Conservation (phyloP, 108 stramenopile species). For the Ochromonas danica region DNA sequence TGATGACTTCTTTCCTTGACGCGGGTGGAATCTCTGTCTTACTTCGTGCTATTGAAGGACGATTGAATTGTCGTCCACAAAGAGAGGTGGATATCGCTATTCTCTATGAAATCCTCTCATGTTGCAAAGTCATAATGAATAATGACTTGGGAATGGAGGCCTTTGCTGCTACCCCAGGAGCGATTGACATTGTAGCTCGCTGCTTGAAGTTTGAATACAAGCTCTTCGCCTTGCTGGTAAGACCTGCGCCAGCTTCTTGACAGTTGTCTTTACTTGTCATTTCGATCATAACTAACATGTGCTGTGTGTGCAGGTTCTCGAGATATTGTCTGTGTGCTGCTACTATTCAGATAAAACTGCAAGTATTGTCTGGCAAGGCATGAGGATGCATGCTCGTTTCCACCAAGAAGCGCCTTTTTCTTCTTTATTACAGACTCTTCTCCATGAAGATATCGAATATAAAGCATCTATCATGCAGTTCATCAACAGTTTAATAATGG, state of each 20-base stretch:
- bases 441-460: not conserved
- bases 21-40: constrained; percentile 1
- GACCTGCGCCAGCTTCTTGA: no score
- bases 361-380: not conserved
- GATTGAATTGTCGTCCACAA: not conserved
- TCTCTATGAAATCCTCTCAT: constrained; percentile 4
- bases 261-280: no score
- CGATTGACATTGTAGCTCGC: not conserved
- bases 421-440: not conserved
- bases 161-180: not conserved
- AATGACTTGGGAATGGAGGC: constrained; percentile 17
- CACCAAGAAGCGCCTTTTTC: constrained; percentile 19
- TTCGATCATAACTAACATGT: no score
- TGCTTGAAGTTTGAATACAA: constrained; percentile 28
- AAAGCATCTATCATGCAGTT: constrained; percentile 10
- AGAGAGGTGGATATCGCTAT: constrained; percentile 22
- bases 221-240: not conserved
- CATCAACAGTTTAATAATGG: constrained; percentile 12
- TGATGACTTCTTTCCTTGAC: not conserved
- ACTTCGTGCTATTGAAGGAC: not conserved
- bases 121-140: constrained; percentile 15
- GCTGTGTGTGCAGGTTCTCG: not conserved
- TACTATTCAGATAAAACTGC: not conserved
- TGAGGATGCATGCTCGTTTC: not conserved
- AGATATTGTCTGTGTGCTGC: constrained; percentile 32